Percentiles rank a stretch among this genome's conserved stretches.
These are phyloP conservation scores for Bocquillonia castaneifolia DNA, from an alignment of 441 rosid genomes.

Conservation along the genomic window DNA sequence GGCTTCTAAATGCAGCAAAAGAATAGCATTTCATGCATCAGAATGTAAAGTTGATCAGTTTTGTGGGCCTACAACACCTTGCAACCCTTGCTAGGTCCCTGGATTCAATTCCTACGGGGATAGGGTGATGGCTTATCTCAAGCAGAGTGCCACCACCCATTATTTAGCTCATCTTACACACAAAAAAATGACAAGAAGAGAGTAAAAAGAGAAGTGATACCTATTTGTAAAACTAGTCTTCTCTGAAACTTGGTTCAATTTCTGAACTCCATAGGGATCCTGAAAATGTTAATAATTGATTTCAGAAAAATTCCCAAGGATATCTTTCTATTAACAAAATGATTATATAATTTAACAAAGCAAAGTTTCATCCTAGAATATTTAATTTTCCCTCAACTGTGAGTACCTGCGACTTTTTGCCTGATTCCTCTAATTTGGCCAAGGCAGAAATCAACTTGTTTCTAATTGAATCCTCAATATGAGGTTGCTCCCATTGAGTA, in stretches of 20 bases:
- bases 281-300: constrained; percentile 37
- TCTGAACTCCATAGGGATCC: constrained; percentile 80
- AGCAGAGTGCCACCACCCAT: background rate
- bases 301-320: constrained; percentile 17
- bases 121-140: background rate
- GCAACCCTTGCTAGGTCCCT: too few species aligned
- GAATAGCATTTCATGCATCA: too few species aligned
- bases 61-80: too few species aligned
- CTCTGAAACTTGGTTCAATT: constrained; percentile 66
- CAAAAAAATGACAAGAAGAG: background rate
- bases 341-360: background rate
- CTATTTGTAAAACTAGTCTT: constrained; percentile 75
- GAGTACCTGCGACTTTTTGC: constrained; percentile 52
- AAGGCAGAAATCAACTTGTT: constrained; percentile 52
- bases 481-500: constrained; percentile 69
- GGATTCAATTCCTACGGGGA: background rate
- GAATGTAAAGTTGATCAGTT: too few species aligned
- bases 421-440: constrained; percentile 56
- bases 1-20: too few species aligned
- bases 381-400: background rate
- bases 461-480: constrained; percentile 52
- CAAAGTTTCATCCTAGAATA: background rate
- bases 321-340: background rate
- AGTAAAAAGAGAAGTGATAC: constrained; percentile 30
- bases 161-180: background rate